Evolutionary conservation across 2,329 filamentous ascomycete species (phyloP).

Genomic region (Tolypocladium ovalisporum): DNA sequence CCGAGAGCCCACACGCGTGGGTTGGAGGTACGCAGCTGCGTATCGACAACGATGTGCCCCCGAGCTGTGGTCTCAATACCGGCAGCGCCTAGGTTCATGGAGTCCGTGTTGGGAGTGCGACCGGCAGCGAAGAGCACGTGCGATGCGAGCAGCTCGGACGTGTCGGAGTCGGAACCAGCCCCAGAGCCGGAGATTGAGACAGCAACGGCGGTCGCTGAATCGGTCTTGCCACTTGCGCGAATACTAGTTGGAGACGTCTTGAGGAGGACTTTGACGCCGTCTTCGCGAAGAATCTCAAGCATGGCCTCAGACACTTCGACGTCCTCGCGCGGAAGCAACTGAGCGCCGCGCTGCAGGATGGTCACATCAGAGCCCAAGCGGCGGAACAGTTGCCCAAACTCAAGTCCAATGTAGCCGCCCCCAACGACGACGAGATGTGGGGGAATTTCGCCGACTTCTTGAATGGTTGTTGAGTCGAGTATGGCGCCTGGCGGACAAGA

Average conservation of each 20-base stretch:
- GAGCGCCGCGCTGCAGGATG: constrained; percentile 30
- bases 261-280: constrained; percentile 32
- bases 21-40: constrained; percentile 31
- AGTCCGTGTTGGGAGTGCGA: constrained; percentile 36
- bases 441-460: constrained; percentile 34
- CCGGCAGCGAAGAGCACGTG: constrained; percentile 41
- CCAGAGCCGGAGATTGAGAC: constrained; percentile 10
- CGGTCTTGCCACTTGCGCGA: constrained; percentile 4
- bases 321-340: constrained; percentile 35
- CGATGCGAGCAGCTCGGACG: constrained; percentile 20
- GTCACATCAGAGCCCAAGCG: constrained; percentile 38
- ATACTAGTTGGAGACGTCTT: constrained; percentile 18
- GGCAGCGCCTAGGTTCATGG: constrained; percentile 27
- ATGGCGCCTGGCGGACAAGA: constrained; percentile 10
- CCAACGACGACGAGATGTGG: constrained; percentile 38
- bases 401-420: constrained; percentile 40
- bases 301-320: constrained; percentile 32
- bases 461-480: constrained; percentile 35
- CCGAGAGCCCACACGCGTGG: constrained; percentile 35
- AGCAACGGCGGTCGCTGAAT: constrained; percentile 6
- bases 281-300: constrained; percentile 30
- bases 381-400: constrained; percentile 41
- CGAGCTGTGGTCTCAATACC: constrained; percentile 26
- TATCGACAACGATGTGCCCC: constrained; percentile 33
- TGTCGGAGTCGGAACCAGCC: constrained; percentile 1